Conservation (phyloP, 345 rosid genomes). For the Alliaria petiolata region DNA sequence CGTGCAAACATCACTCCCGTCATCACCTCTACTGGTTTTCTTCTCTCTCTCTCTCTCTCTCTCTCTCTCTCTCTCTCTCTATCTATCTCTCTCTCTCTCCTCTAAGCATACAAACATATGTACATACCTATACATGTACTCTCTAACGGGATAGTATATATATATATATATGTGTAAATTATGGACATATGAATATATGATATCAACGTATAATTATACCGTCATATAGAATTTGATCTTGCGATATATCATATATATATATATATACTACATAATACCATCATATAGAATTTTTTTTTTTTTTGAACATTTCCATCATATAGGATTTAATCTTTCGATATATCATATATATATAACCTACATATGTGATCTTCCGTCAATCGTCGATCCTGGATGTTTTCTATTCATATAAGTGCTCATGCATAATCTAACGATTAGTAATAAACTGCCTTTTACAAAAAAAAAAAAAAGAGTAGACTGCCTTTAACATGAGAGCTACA, state of each 20-base stretch:
- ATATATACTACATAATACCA: too few relatives aligned
- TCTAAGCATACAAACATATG: background rate
- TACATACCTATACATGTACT: background rate
- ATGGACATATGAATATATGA: background rate
- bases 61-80: background rate
- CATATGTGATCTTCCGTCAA: background rate
- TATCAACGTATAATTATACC: background rate
- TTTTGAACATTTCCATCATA: too few relatives aligned
- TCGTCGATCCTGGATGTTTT: background rate
- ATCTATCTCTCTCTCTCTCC: background rate
- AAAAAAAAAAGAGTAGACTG: too few relatives aligned
- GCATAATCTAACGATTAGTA: constrained; percentile 1
- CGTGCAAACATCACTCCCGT: constrained; percentile 89
- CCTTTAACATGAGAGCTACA: background rate
- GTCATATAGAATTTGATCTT: background rate
- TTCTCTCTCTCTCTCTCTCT: background rate
- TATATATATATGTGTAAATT: background rate
- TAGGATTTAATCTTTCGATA: too few relatives aligned
- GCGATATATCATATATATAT: background rate
- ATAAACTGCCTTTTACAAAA: background rate
- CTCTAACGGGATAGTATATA: background rate
- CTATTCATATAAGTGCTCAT: background rate
- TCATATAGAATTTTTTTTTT: too few relatives aligned
- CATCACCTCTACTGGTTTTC: constrained; percentile 85
- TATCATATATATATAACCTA: too few relatives aligned